Percentiles rank a stretch among this genome's conserved stretches.
Conservation (phyloP, 345 rosid genomes). For the Pseudoturritis turrita region DNA sequence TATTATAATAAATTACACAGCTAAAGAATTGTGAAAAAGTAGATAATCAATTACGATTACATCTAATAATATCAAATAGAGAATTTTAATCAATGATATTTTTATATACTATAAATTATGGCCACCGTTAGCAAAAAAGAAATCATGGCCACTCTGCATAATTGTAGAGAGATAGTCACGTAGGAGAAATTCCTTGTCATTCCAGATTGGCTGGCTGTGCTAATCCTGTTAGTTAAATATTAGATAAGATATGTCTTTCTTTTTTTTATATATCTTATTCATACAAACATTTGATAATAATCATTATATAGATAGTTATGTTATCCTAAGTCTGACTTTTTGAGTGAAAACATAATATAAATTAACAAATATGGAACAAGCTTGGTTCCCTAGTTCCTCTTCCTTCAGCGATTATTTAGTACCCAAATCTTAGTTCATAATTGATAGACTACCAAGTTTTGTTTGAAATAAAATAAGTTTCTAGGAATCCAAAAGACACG, state of each 20-base stretch:
- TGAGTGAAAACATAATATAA: not conserved
- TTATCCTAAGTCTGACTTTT: not conserved
- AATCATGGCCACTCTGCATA: not conserved
- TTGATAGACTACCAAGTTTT: not conserved
- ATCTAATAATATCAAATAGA: too few species aligned
- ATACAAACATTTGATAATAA: not conserved
- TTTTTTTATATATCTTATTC: too few species aligned
- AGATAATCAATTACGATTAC: too few species aligned
- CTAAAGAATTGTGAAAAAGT: too few species aligned
- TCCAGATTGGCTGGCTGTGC: conserved; percentile 9
- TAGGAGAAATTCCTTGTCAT: not conserved
- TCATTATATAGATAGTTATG: not conserved
- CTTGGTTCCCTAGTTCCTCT: not conserved
- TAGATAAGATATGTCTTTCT: conserved; percentile 7
- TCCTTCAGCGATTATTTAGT: not conserved
- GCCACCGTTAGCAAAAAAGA: too few species aligned
- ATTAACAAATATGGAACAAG: not conserved
- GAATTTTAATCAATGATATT: too few species aligned
- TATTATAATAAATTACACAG: too few species aligned
- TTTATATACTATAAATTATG: too few species aligned
- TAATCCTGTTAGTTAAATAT: not conserved
- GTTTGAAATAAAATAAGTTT: not conserved
- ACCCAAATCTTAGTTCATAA: not conserved
- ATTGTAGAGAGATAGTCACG: conserved; percentile 3
- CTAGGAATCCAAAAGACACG: not conserved